Evolutionary conservation across 208 protist species (phyloP).

Genomic region (Blastocrithidia nonstop): DNA sequence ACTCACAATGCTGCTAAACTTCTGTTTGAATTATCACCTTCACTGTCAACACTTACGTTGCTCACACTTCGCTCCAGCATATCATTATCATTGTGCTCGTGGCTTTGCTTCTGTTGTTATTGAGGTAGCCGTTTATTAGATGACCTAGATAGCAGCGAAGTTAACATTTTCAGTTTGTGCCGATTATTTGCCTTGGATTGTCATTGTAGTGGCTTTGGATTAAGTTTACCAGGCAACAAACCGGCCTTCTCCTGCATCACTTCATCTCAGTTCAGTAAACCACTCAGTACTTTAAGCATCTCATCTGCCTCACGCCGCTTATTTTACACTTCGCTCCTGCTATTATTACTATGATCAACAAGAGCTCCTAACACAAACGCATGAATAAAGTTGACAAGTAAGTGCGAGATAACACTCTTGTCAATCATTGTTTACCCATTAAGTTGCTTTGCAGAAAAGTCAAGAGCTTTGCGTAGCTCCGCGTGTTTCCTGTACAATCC

Average conservation of each 20-base stretch:
- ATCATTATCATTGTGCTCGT: too few relatives aligned
- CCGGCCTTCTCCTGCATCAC: conserved; percentile 58
- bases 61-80: too few relatives aligned
- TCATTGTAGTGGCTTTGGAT: too few relatives aligned
- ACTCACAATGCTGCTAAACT: too few relatives aligned
- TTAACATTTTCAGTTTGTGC: too few relatives aligned
- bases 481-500: conserved; percentile 57
- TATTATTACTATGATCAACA: not conserved
- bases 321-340: not conserved
- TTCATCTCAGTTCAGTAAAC: conserved; percentile 66
- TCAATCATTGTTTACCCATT: conserved; percentile 54
- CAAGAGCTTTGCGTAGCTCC: conserved; percentile 44
- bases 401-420: conserved; percentile 66
- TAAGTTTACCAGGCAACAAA: conserved; percentile 51
- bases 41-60: too few relatives aligned
- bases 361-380: conserved; percentile 15
- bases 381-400: conserved; percentile 78
- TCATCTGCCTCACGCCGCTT: conserved; percentile 38
- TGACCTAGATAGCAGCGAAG: too few relatives aligned
- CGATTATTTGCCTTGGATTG: too few relatives aligned
- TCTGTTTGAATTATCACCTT: too few relatives aligned
- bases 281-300: conserved; percentile 62
- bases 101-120: too few relatives aligned
- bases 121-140: too few relatives aligned
- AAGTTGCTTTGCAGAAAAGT: conserved; percentile 36